A percentile compares a stretch with the other conserved stretches of the same genome.
Conservation (phyloP, 768 basidiomycete species). For the Kwoniella europaea region DNA sequence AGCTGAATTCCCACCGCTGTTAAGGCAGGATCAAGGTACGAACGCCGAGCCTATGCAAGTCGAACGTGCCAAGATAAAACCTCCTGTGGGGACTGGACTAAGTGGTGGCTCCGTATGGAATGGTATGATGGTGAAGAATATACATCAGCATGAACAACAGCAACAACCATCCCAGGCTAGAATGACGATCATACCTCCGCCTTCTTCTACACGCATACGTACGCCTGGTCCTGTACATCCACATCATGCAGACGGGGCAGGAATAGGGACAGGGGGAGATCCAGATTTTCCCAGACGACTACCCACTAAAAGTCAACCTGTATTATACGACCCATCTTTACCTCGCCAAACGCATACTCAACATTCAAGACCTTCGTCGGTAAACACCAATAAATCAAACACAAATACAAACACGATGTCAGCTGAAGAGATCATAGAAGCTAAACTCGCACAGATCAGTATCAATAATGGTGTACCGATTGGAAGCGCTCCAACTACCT, state of each 20-base stretch:
- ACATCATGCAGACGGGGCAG: neutral
- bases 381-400: conserved; percentile 18
- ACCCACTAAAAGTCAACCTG: conserved; percentile 21
- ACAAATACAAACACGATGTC: conserved; percentile 15
- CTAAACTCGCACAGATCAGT: conserved; percentile 45
- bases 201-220: conserved; percentile 11
- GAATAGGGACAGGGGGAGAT: conserved; percentile 9
- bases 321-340: conserved; percentile 42
- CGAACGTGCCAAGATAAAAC: conserved; percentile 33
- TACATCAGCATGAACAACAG: neutral
- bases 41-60: conserved; percentile 47
- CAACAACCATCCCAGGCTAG: conserved; percentile 7
- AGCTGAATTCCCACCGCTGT: conserved; percentile 46
- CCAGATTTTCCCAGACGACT: conserved; percentile 39
- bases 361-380: conserved; percentile 26
- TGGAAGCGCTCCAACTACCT: conserved; percentile 37
- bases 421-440: conserved; percentile 48
- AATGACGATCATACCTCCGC: conserved; percentile 23
- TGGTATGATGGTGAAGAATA: conserved; percentile 23
- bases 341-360: neutral
- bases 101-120: conserved; percentile 34
- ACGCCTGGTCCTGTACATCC: no score
- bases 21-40: conserved; percentile 31
- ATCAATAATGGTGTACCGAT: conserved; percentile 43
- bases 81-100: conserved; percentile 13